These are phyloP conservation scores for Biancaea sappan DNA, from an alignment of 306 rosid genomes.

Conservation along the genomic window DNA sequence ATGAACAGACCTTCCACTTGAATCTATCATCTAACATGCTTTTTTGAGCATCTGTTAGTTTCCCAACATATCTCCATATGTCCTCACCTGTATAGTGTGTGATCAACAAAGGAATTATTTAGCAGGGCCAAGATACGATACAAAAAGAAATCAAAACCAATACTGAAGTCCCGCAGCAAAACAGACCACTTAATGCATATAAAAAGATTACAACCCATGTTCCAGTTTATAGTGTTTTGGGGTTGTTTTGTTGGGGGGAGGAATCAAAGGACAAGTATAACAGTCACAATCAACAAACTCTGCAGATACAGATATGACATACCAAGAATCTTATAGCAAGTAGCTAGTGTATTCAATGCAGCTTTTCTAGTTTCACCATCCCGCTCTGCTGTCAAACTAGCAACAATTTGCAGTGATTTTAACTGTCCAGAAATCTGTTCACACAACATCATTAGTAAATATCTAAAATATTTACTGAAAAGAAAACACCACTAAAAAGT, in stretches of 20 bases:
- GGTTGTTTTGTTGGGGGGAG: too few species aligned
- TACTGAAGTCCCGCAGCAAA: not conserved
- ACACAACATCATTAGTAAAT: constrained; percentile 28
- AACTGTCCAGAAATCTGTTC: constrained; percentile 90
- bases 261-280: not conserved
- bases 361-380: constrained; percentile 98
- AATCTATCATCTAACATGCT: constrained; percentile 98
- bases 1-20: constrained; percentile 86
- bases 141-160: constrained; percentile 14
- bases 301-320: constrained; percentile 33
- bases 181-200: constrained; percentile 18
- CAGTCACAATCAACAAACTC: not conserved
- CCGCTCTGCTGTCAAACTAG: constrained; percentile 94
- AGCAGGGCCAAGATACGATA: constrained; percentile 7
- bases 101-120: not conserved
- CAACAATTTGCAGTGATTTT: constrained; percentile 89
- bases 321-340: constrained; percentile 99
- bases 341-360: constrained; percentile 92
- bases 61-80: constrained; percentile 96
- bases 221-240: constrained; percentile 5
- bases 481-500: not conserved
- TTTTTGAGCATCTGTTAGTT: constrained; percentile 94
- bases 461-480: constrained; percentile 17
- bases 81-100: constrained; percentile 72
- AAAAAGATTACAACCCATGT: not conserved